phyloP scores from a whole-genome alignment of 2,329 filamentous ascomycete species.

The Penicillium sp. region DNA sequence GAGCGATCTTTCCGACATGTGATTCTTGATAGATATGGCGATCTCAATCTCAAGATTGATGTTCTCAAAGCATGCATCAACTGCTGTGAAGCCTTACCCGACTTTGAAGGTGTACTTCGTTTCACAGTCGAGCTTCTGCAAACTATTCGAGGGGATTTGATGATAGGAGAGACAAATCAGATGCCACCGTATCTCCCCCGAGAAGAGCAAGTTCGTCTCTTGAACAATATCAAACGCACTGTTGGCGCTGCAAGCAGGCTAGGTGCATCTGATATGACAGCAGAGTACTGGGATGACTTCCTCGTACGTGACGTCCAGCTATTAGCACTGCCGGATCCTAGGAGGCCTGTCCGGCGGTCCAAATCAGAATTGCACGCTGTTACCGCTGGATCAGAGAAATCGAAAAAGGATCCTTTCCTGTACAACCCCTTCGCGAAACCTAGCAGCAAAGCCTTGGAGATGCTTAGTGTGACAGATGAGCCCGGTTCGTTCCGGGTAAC shows the following conservation, averaged over 20 bases:
- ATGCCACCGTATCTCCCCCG: constrained; percentile 68
- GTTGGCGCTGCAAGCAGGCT: constrained; percentile 74
- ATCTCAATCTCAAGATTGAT: constrained; percentile 77
- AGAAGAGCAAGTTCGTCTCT: constrained; percentile 83
- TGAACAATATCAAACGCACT: constrained; percentile 82
- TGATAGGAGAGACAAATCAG: constrained; percentile 68
- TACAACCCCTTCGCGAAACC: constrained; percentile 89
- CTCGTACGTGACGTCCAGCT: constrained; percentile 76
- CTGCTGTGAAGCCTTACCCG: constrained; percentile 88
- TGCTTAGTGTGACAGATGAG: constrained; percentile 76
- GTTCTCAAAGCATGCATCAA: constrained; percentile 87
- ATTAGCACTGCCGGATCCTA: constrained; percentile 60
- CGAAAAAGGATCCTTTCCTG: constrained; percentile 75
- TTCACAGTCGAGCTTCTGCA: constrained; percentile 83
- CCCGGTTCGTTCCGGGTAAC: constrained; percentile 75
- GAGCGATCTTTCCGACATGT: constrained; percentile 49
- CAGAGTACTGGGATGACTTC: constrained; percentile 97
- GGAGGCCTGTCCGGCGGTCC: constrained; percentile 66
- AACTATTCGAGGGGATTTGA: constrained; percentile 72
- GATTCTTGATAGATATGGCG: constrained; percentile 64
- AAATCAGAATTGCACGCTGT: constrained; percentile 52
- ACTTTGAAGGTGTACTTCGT: constrained; percentile 84
- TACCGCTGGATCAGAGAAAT: constrained; percentile 39
- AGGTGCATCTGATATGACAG: constrained; percentile 67
- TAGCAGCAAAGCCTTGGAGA: constrained; percentile 57